Evolutionary conservation across 257 asterid species (phyloP), one percentile per base, ranked within the genome.

Genomic region (Penstemon newberryi): DNA sequence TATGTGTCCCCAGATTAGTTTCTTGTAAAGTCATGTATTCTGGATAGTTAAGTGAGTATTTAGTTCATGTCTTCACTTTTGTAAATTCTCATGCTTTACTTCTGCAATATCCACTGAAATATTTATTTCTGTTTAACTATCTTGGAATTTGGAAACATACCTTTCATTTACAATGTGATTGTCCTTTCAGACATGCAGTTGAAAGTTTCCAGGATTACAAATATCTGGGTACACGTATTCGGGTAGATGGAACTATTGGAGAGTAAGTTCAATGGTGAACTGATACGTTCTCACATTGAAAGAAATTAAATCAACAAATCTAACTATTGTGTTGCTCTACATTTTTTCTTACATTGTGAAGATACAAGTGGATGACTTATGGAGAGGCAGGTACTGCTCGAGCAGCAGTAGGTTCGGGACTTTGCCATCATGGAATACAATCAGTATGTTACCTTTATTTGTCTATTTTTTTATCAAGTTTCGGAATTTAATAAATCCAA

Each of bases 281-380:
- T 58, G 25, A 44, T 58, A 6, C 41, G 33, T 12, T 36, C 46
- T 33, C 5, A 46, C 40, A 33, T 49, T 12, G 18, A 11, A 49
- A 10, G 15, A 49, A 3, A 49, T 49, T 49, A 6, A 49, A 49
- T 13, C 11, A 49, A 49, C 0, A 49, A 10, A 49, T 46, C 4
- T 49, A 0, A 49, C 4, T 15, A 10, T 49, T 49, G 4, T 4
- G 4, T n/a, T 63, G 12, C 33, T 5, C 36, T 19, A 12, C 47
- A 11, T 45, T 44, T 25, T 45, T 43, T 25, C 67, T 63, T 46
- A 5, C 13, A 9, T 25, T 63, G 15, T 63, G 56, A 25, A 80
- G 87, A 47, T 83, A 89, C 73, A 75, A 73, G 63, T 89, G 96
- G 96, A 84, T 86, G 79, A 86, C 94, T 38, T 89, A 83, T 53